Percentiles rank a stretch among this genome's conserved stretches.
Conservation (phyloP, 2,329 filamentous ascomycete genomes). For the Ampelomyces quisqualis region DNA sequence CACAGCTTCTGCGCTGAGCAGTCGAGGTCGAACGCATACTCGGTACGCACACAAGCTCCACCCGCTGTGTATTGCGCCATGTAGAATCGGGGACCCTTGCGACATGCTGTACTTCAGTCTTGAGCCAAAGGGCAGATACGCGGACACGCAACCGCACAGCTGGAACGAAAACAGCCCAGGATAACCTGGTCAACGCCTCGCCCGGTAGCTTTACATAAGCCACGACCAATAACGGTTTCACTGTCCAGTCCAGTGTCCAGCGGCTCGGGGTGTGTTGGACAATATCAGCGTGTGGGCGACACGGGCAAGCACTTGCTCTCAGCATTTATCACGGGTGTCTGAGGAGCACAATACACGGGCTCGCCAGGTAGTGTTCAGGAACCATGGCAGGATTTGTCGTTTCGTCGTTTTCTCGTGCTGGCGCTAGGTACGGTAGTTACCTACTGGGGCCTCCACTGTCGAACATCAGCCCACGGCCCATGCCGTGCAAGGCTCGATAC, state of each 20-base stretch:
- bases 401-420: background rate
- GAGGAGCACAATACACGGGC: background rate
- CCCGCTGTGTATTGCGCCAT: constrained; percentile 6
- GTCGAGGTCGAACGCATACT: constrained; percentile 10
- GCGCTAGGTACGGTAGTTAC: constrained; percentile 1
- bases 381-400: background rate
- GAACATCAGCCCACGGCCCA: background rate
- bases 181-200: background rate
- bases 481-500: too few species aligned
- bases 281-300: too few species aligned
- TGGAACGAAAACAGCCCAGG: background rate
- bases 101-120: background rate
- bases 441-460: too few species aligned
- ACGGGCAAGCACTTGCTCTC: background rate
- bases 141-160: background rate
- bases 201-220: background rate
- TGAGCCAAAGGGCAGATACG: background rate
- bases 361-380: background rate
- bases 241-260: too few species aligned
- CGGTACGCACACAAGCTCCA: constrained; percentile 9
- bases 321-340: background rate
- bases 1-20: constrained; percentile 16
- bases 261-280: too few species aligned
- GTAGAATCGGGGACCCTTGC: background rate
- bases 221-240: background rate